Conservation (phyloP, 352 stramenopile genomes). For the Globisporangium abappressorium region DNA sequence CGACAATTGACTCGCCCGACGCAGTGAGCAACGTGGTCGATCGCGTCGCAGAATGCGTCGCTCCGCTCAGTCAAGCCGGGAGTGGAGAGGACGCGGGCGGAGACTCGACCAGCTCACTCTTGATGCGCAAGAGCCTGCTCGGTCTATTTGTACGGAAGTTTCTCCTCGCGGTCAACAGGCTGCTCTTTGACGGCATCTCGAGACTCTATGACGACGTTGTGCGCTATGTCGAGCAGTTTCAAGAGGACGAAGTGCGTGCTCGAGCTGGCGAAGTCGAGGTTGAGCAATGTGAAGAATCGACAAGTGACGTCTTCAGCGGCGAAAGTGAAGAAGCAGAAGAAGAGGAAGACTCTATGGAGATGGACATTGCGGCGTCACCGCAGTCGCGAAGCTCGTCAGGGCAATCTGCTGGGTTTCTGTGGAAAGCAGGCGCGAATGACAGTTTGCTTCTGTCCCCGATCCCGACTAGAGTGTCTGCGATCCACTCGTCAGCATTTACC, state of each 20-base stretch:
- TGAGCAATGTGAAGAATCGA: neutral
- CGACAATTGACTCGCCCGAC: conserved; percentile 58
- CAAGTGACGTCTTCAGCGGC: conserved; percentile 4
- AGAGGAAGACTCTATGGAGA: conserved; percentile 10
- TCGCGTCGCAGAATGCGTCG: conserved; percentile 57
- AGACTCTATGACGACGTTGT: conserved; percentile 60
- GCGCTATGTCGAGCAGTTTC: conserved; percentile 48
- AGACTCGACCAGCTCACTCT: conserved; percentile 45
- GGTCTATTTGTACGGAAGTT: conserved; percentile 72
- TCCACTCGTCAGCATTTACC: conserved; percentile 1
- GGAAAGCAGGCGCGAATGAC: conserved; percentile 25
- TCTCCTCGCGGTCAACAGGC: conserved; percentile 47
- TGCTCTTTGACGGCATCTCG: conserved; percentile 73
- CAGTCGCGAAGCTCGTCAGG: conserved; percentile 1
- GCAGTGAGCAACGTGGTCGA: conserved; percentile 64
- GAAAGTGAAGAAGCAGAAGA: neutral
- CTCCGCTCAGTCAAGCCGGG: conserved; percentile 25
- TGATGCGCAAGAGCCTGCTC: conserved; percentile 54
- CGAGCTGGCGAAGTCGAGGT: neutral
- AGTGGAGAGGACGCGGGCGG: conserved; percentile 14
- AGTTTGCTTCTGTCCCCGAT: conserved; percentile 39
- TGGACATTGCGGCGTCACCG: conserved; percentile 8
- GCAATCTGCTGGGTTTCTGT: conserved; percentile 23
- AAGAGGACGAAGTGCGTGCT: conserved; percentile 25
- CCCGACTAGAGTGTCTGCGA: neutral